Evolutionary conservation across 768 basidiomycete species (phyloP).

Genomic region (Termitomyces sp.): DNA sequence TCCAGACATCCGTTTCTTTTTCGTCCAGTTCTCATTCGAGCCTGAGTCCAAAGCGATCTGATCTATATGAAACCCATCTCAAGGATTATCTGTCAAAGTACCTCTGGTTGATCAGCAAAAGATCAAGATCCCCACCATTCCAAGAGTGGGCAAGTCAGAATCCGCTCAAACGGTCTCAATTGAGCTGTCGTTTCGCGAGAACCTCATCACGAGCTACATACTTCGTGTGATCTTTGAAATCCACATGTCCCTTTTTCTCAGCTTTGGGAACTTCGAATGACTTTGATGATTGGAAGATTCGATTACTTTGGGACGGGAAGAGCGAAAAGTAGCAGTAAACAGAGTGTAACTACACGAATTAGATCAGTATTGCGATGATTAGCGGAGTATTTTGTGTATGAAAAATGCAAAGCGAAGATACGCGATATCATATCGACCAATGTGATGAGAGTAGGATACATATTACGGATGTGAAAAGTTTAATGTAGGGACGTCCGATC

Average conservation of each 20-base stretch:
- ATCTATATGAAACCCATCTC: no score
- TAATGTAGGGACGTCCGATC: conserved; percentile 23
- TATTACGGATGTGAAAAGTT: background rate
- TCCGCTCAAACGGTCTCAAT: no score
- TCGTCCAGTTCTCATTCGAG: no score
- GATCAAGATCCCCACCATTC: no score
- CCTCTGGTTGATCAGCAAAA: no score
- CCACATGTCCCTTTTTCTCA: background rate
- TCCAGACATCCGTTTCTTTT: no score
- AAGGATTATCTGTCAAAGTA: no score
- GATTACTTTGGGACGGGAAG: background rate
- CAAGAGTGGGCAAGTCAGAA: no score
- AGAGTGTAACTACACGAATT: background rate
- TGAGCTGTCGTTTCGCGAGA: no score
- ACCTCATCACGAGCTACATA: no score
- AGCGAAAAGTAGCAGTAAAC: background rate
- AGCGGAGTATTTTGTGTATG: background rate
- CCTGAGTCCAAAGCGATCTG: no score
- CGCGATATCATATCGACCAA: background rate
- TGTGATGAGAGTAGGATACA: no score
- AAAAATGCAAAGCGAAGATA: background rate
- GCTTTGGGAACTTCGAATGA: background rate
- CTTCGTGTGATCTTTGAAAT: background rate
- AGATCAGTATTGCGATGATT: background rate
- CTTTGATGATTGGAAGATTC: background rate